Evolutionary conservation across 768 basidiomycete species (phyloP), one percentile per base, ranked within the genome.

Genomic region (Nidularia pulvinata): DNA sequence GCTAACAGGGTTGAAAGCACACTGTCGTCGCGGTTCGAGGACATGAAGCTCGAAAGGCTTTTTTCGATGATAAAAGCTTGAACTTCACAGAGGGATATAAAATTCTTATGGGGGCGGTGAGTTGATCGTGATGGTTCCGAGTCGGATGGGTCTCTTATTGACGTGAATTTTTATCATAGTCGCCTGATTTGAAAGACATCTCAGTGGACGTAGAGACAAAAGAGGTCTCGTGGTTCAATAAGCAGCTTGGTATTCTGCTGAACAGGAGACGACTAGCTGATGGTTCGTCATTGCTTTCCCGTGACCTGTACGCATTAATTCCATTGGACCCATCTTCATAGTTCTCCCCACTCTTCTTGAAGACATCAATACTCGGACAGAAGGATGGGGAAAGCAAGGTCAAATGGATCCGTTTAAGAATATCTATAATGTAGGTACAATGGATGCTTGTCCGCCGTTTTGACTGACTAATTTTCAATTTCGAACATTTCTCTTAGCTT

Each of bases 341-440:
- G 70, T 61, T 7, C 48, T 72, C 14, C 69, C 71, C 4, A 48
- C 57, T 7, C 51, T 71, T 16, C 56, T 68, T 33, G 61, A 59
- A 5, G 69, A 71, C 43, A 46, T 70, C 16, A 57, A 69, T 19
- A 14, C 39, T 2, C 55, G 57, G 33, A 59, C 65, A 60, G 43
- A 34, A 11, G 52, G 22, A 2, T 71, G 68, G 69, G 66, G 65
- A 0, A 52, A 56, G 10, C 55, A 66, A 50, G 66, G 70, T 2
- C 56, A 39, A 16, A 65, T 73, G 13, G 60, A 73, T 55, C 71
- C 71, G 2, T 72, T 71, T 54, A 59, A 66, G 33, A 53, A 66
- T 9, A 59, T 73, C 7, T 66, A 71, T 54, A 65, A 71, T 45
- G 71, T 71, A 50, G 2, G 45, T 46, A 13, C 45, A 37, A 60